phyloP scores from a whole-genome alignment of 31 red algal genomes.

The Endocladia muricata region DNA sequence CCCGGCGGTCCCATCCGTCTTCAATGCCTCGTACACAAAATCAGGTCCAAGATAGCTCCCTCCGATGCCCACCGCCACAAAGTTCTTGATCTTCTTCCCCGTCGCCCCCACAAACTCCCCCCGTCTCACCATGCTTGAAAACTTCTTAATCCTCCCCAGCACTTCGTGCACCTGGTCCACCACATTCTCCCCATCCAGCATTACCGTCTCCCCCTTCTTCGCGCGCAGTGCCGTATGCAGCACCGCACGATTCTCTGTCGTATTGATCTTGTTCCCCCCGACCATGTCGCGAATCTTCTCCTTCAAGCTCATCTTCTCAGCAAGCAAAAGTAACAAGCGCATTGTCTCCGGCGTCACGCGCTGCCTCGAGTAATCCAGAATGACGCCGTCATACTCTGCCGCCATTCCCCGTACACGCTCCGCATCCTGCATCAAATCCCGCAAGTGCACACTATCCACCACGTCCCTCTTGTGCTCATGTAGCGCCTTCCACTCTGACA shows the following conservation, averaged over 20 bases:
- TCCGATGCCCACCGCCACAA: slow-evolving; percentile 94
- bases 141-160: slow-evolving; percentile 71
- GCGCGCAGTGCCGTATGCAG: slow-evolving; percentile 95
- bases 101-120: slow-evolving; percentile 77
- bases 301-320: slow-evolving; percentile 35
- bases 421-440: slow-evolving; percentile 78
- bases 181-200: slow-evolving; percentile 89
- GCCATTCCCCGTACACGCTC: slow-evolving; percentile 35
- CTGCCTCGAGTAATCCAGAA: slow-evolving; percentile 92
- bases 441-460: slow-evolving; percentile 72
- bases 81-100: slow-evolving; percentile 75
- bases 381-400: slow-evolving; percentile 80
- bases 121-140: slow-evolving; percentile 67
- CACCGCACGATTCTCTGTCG: slow-evolving; percentile 84
- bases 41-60: slow-evolving; percentile 95
- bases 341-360: slow-evolving; percentile 74
- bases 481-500: slow-evolving; percentile 67
- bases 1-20: slow-evolving; percentile 73
- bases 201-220: slow-evolving; percentile 43
- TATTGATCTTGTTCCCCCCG: slow-evolving; percentile 73
- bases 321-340: slow-evolving; percentile 59
- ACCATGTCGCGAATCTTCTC: slow-evolving; percentile 75
- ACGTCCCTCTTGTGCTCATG: slow-evolving; percentile 57
- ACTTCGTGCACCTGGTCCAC: slow-evolving; percentile 82
- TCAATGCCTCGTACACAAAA: slow-evolving; percentile 95